Base-by-base conservation (phyloP, 2,329 filamentous ascomycete genomes). In the Botrytis deweyae region DNA sequence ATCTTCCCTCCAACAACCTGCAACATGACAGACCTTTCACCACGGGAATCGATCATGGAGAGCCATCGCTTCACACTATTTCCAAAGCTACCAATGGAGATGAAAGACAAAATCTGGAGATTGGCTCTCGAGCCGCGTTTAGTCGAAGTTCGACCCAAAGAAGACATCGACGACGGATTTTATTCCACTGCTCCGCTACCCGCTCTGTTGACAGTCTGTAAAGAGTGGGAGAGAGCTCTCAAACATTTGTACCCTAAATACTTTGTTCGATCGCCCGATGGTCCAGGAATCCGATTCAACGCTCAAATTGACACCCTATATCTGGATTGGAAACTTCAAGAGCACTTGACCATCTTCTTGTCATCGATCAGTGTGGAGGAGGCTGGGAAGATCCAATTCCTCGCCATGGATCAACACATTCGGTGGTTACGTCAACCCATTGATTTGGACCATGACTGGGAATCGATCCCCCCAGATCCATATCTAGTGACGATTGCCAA, bases 401-500 rank as follows among this genome's bases (percentile, higher is more conserved):
- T 67, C 14, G 33, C 44, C n/a, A 9, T 67, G 5, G 44, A 67
- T 38, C 29, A 9, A 38, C 6, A 46, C 9, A 33, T 65, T 46
- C 40, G 16, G n/a, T 33, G 20, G n/a, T n/a, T n/a, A n/a, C n/a
- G n/a, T n/a, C n/a, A n/a, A n/a, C n/a, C n/a, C n/a, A 16, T n/a
- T 29, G 52, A 18, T 18, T 18, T 8, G 25, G 12, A n/a, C 4
- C 2, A 33, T 33, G 33, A 33, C 33, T 33, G 33, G 33, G n/a
- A n/a, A n/a, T n/a, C n/a, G n/a, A n/a, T n/a, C n/a, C n/a, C n/a
- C n/a, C n/a, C n/a, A n/a, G n/a, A n/a, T n/a, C n/a, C n/a, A n/a
- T n/a, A n/a, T n/a, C n/a, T n/a, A n/a, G n/a, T n/a, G 8, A 46
- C 18, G 0, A 33, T 46, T 1, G 12, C 0, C 3, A 5, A 55